Base-by-base conservation (phyloP, 352 stramenopile species). In the Phytophthora aleatoria region DNA sequence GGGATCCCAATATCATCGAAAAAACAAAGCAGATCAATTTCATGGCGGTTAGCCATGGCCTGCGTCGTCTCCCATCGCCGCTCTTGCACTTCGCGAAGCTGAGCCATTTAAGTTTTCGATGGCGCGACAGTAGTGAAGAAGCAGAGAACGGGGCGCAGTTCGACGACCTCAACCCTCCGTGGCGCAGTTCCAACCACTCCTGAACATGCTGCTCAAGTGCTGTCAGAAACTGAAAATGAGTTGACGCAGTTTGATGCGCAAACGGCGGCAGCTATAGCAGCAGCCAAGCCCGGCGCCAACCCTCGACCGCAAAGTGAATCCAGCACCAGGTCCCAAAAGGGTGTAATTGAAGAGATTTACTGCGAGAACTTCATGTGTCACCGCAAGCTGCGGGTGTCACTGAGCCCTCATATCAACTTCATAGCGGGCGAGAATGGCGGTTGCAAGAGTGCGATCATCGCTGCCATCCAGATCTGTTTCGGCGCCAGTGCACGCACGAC, bases 311-410 rank as follows among this genome's bases (percentile, higher is more conserved):
- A 3, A 12, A 38, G 7, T 12, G 33, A 12, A 13, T 13, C 33
- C 33, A 38, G 8, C 10, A 3, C 33, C 3, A 15, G 33, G 7
- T 9, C 7, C 4, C 1, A 80, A 98, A 68, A 95, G 61, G 97
- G 97, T 16, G 86, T 99, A 43, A 97, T 99, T 57, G 82, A 95
- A 27, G 87, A 96, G 63, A 96, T 99, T 36, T 98, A 98, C 78
- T 93, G 94, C 57, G 92, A 98, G 68, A 98, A 99, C 75, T 99
- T 99, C 73, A 99, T 99, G 97, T 99, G 94, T 71, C 96, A 99
- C 66, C 89, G 87, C 53, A 97, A 97, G 57, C 79, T 99, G 56
- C 83, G 76, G 1, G 82, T 99, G 13, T 64, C 88, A 10, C 68
- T 99, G 8, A 79, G 75, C 26, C 84, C 81, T 3, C 81, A 92